Conservation (phyloP, 2,329 filamentous ascomycete species). For the Cercospora brassicicola region DNA sequence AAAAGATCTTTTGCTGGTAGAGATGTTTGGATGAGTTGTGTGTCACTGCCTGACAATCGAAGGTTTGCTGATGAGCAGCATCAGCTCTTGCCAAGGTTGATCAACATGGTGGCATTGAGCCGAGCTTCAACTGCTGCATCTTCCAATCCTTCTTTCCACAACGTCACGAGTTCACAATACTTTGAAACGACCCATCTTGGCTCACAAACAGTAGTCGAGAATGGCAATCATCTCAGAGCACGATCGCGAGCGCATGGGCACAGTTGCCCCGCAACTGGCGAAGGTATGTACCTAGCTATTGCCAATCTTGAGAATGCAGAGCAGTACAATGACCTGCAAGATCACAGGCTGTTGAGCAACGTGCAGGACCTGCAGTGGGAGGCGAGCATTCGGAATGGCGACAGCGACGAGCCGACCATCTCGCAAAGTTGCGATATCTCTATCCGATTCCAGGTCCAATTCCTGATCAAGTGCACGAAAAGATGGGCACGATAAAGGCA, state of each 20-base stretch:
- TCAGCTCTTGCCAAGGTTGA: not conserved
- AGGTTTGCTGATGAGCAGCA: not conserved
- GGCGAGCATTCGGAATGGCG: not conserved
- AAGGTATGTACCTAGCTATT: not conserved
- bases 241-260: not conserved
- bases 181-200: too few species aligned
- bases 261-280: not conserved
- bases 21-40: too few species aligned
- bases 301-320: not conserved
- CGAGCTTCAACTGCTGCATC: not conserved
- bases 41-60: too few species aligned
- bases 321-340: not conserved
- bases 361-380: not conserved
- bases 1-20: too few species aligned
- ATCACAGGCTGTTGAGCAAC: not conserved
- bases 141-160: not conserved
- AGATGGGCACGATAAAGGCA: not conserved
- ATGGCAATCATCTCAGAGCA: not conserved
- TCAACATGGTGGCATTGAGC: not conserved
- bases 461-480: not conserved
- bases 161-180: too few species aligned
- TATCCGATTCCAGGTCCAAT: conserved; percentile 29
- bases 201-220: too few species aligned
- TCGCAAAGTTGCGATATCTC: conserved; percentile 23
- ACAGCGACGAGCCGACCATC: conserved; percentile 19